Base-by-base conservation (phyloP, 352 stramenopile genomes). In the Phytophthora crassamura region DNA sequence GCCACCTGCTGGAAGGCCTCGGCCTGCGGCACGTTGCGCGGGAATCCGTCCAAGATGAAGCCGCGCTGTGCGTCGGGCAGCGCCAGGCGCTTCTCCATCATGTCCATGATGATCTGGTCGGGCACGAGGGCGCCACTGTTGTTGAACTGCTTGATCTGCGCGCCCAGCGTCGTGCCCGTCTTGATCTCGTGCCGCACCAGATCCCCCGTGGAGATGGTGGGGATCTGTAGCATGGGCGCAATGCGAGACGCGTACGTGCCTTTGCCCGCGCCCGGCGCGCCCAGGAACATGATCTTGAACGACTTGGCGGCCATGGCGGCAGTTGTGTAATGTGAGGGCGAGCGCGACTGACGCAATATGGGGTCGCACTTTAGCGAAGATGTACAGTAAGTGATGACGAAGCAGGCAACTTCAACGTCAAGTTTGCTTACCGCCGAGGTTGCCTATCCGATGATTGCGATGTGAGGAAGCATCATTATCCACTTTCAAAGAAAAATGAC, bases 41-140 rank as follows among this genome's bases (percentile, higher is more conserved):
- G 90, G 64, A 97, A 97, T 7, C 90, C 90, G 41, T 97, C 90
- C 67, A 97, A 64, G 51, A 97, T 94, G 69, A 95, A 97, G 3
- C 90, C 90, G 5, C 59, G 49, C 74, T 90, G 67, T 11, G 88
- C 86, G 46, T 96, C 89, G 11, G 82, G 75, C 25, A 84, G 59
- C 34, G 77, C 71, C 16, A 97, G 63, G 2, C 89, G 82, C 55
- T 89, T 83, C 53, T 92, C 81, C 38, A 96, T 82, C 88, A 97
- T 96, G 49, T 93, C 86, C 16, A 96, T 61, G 60, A 97, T 94
- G 60, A 97, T 93, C 60, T 89, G 72, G 69, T 97, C 90, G 4
- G 90, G 90, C 35, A 97, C 89, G 3, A 97, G 74, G 10, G 80
- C 79, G 4, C 90, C 90, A 39, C 82, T 80, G 64, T 94, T 82